Percentiles rank a stretch among this genome's conserved stretches.
Evolutionary conservation across 306 rosid species (phyloP).

Genomic region (Pterocarpus santalinus): DNA sequence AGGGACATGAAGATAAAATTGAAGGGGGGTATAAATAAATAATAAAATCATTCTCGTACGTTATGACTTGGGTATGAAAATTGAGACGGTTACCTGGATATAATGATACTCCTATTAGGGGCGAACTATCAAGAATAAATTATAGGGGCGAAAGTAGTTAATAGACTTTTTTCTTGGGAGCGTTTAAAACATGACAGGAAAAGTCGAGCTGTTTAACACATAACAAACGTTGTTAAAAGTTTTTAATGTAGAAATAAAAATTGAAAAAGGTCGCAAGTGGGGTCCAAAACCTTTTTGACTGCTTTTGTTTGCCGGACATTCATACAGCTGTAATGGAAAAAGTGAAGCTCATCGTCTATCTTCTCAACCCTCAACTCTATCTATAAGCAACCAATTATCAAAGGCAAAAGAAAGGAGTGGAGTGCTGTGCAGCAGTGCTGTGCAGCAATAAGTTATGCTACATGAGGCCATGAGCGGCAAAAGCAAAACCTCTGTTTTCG

Average conservation of each 20-base stretch:
- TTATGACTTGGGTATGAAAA: conserved; percentile 31
- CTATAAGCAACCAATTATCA: conserved; percentile 39
- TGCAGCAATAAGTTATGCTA: conserved; percentile 14
- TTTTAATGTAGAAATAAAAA: neutral
- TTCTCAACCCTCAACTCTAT: conserved; percentile 15
- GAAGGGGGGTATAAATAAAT: conserved; percentile 32
- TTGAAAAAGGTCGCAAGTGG: conserved; percentile 50
- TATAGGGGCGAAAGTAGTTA: neutral
- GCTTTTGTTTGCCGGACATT: conserved; percentile 37
- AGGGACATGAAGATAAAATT: conserved; percentile 8
- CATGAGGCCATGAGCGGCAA: neutral
- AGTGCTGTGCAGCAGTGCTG: conserved; percentile 9
- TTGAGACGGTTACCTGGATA: neutral
- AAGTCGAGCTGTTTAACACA: conserved; percentile 75
- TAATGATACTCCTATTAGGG: too few relatives aligned
- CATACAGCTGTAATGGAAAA: conserved; percentile 65
- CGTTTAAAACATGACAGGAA: conserved; percentile 87
- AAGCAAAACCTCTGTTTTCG: neutral
- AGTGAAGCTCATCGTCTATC: neutral
- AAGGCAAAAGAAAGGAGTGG: neutral
- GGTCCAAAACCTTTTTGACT: conserved; percentile 65
- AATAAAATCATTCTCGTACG: conserved; percentile 60
- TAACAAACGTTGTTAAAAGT: conserved; percentile 49
- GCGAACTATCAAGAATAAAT: too few relatives aligned
- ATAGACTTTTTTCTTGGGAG: conserved; percentile 27